Conservation (phyloP, 1,139 yeast species). For the Suhomyces maxii region DNA sequence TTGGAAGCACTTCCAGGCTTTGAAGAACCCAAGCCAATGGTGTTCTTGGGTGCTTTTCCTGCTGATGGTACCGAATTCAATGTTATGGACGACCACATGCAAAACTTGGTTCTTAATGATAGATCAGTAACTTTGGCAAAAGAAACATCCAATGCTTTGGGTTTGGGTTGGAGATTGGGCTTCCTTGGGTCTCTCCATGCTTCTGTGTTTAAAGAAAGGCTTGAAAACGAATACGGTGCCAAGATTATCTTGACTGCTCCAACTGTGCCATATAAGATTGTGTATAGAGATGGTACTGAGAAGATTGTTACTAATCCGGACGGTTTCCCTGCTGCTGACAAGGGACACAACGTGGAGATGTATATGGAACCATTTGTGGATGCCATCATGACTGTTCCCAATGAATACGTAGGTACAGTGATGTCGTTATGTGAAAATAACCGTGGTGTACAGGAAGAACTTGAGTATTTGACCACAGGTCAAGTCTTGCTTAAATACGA, state of each 20-base stretch:
- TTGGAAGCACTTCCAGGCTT: constrained; percentile 88
- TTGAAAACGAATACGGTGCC: constrained; percentile 93
- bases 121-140: constrained; percentile 86
- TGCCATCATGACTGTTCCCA: constrained; percentile 88
- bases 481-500: constrained; percentile 80
- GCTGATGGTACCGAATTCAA: constrained; percentile 92
- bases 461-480: constrained; percentile 76
- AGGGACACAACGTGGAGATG: constrained; percentile 48
- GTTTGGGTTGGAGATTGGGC: constrained; percentile 97
- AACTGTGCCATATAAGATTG: constrained; percentile 86
- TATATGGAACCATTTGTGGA: constrained; percentile 89
- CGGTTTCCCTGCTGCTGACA: constrained; percentile 72
- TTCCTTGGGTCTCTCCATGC: constrained; percentile 94
- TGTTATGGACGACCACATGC: constrained; percentile 85
- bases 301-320: constrained; percentile 81
- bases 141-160: constrained; percentile 91
- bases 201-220: constrained; percentile 85
- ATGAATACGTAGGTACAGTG: constrained; percentile 83
- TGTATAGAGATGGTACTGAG: constrained; percentile 63
- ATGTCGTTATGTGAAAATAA: constrained; percentile 82
- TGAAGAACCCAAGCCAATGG: constrained; percentile 98
- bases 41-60: constrained; percentile 96
- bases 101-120: constrained; percentile 84
- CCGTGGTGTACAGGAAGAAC: constrained; percentile 79
- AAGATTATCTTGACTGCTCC: constrained; percentile 92